These are phyloP conservation scores for Hortiboletus flavorubellus DNA, from an alignment of 768 basidiomycete species.

Conservation along the genomic window DNA sequence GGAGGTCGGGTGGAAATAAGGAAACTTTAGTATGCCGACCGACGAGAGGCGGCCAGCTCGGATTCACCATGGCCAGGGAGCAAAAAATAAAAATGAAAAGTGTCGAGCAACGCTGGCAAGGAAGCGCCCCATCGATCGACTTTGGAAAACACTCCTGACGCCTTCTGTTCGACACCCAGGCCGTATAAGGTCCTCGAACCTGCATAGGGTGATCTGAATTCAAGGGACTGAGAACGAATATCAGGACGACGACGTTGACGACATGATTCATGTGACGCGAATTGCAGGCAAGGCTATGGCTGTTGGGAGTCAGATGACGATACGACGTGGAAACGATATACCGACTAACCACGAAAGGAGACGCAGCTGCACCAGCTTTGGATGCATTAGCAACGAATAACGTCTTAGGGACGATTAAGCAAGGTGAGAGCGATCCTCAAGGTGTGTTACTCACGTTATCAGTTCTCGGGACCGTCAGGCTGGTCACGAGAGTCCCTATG, in stretches of 20 bases:
- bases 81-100: too few relatives aligned
- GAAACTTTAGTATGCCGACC: conserved; percentile 34
- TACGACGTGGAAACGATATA: conserved; percentile 16
- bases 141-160: conserved; percentile 39
- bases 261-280: conserved; percentile 41
- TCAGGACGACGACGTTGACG: conserved; percentile 39
- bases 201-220: conserved; percentile 63
- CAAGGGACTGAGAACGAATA: conserved; percentile 44
- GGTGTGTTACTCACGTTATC: conserved; percentile 29
- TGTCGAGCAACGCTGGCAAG: conserved; percentile 35
- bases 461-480: conserved; percentile 38
- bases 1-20: conserved; percentile 24
- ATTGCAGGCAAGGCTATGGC: conserved; percentile 44
- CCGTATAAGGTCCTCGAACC: conserved; percentile 47
- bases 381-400: conserved; percentile 27
- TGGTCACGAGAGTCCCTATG: conserved; percentile 38
- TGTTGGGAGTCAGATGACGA: conserved; percentile 11
- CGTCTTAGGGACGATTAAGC: conserved; percentile 16
- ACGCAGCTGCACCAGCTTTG: conserved; percentile 30
- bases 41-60: conserved; percentile 46
- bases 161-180: conserved; percentile 45
- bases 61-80: conserved; percentile 35
- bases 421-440: conserved; percentile 9
- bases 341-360: conserved; percentile 43
- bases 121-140: conserved; percentile 35